Evolutionary conservation across 768 basidiomycete genomes (phyloP).

Genomic region (Hypholoma fasciculare): DNA sequence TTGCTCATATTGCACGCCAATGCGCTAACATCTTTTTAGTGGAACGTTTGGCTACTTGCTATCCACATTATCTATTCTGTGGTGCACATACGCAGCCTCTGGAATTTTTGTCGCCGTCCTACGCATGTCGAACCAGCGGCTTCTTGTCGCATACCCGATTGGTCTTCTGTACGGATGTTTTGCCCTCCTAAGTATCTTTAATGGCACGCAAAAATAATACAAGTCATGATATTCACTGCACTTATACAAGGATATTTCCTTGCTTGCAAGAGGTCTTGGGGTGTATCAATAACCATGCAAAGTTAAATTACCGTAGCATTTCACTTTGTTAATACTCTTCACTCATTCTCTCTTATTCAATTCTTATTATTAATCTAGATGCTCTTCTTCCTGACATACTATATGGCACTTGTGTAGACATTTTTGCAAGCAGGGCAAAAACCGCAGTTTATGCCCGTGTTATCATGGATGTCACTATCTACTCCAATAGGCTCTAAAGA

Average conservation of each 20-base stretch:
- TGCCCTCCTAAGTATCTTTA: slow-evolving; percentile 90
- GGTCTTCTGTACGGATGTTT: slow-evolving; percentile 94
- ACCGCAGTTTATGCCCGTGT: neutral
- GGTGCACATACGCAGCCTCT: slow-evolving; percentile 97
- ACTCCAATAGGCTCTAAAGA: neutral
- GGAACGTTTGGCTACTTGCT: slow-evolving; percentile 85
- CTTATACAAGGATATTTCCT: slow-evolving; percentile 5
- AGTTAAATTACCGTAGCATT: too few species aligned
- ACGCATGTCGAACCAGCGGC: slow-evolving; percentile 91
- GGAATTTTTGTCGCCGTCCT: slow-evolving; percentile 95
- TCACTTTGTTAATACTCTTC: too few species aligned
- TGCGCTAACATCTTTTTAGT: slow-evolving; percentile 38
- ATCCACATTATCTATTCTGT: slow-evolving; percentile 79
- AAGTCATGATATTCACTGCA: slow-evolving; percentile 18
- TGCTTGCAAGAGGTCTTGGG: too few species aligned
- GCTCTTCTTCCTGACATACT: too few species aligned
- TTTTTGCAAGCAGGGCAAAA: too few species aligned
- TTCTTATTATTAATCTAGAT: too few species aligned
- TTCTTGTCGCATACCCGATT: slow-evolving; percentile 96
- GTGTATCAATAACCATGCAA: too few species aligned
- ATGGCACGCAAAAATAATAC: slow-evolving; percentile 34
- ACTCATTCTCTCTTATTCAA: too few species aligned
- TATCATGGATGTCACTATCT: neutral
- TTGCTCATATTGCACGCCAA: neutral
- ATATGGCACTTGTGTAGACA: too few species aligned